phyloP scores from a whole-genome alignment of 192 early-diverging fungal species.

The Chytriomyces sp. region DNA sequence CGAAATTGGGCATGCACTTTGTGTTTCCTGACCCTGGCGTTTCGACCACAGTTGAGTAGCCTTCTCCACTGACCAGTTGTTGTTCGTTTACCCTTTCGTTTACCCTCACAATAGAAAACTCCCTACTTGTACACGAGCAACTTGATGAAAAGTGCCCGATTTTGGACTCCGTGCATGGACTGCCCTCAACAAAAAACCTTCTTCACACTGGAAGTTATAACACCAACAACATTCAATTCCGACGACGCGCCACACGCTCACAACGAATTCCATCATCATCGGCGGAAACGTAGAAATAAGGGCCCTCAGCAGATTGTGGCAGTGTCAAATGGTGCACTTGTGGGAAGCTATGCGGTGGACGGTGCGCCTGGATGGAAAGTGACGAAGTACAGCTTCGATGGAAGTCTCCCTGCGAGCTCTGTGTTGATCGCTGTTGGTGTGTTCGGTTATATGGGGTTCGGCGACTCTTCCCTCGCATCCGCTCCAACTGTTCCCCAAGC shows the following conservation, averaged over 20 bases:
- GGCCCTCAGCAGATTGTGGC: conserved; percentile 38
- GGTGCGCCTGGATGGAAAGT: conserved; percentile 33
- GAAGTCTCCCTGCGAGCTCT: conserved; percentile 32
- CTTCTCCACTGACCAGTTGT: background rate
- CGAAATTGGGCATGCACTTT: conserved; percentile 37
- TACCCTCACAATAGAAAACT: conserved; percentile 26
- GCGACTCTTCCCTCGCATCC: background rate
- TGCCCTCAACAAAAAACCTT: conserved; percentile 38
- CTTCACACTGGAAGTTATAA: conserved; percentile 41
- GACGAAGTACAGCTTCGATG: conserved; percentile 31
- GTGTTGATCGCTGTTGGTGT: conserved; percentile 49
- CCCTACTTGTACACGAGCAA: conserved; percentile 51
- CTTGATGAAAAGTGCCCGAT: conserved; percentile 37
- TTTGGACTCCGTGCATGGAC: conserved; percentile 55
- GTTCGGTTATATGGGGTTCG: conserved; percentile 35
- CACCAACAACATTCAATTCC: conserved; percentile 22
- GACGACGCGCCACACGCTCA: background rate
- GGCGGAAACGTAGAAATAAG: background rate
- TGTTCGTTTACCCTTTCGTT: background rate
- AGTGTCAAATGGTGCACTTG: conserved; percentile 44
- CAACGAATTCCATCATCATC: conserved; percentile 11
- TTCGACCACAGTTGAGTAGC: conserved; percentile 27
- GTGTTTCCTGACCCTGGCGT: conserved; percentile 33
- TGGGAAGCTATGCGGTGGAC: conserved; percentile 30
- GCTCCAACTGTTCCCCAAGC: conserved; percentile 15